These are phyloP conservation scores for Yamadazyma epiphylla DNA, from an alignment of 1,139 yeast species.

Conservation along the genomic window DNA sequence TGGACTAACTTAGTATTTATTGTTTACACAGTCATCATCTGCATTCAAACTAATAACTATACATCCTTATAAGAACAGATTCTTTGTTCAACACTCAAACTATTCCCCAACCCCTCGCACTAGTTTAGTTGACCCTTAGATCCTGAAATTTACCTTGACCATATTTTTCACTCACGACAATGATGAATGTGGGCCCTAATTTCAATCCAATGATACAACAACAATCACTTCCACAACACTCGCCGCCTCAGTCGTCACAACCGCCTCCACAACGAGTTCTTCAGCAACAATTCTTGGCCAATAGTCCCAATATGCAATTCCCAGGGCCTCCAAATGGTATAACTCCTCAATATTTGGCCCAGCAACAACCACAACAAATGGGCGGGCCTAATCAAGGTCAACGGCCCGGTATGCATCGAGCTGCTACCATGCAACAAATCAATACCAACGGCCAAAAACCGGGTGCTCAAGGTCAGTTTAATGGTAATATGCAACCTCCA, in stretches of 20 bases:
- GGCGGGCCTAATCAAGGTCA: slow-evolving; percentile 10
- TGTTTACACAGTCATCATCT: too few species aligned
- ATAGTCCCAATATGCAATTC: slow-evolving; percentile 12
- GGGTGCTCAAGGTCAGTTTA: not conserved
- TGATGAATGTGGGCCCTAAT: slow-evolving; percentile 4
- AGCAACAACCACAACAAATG: slow-evolving; percentile 8
- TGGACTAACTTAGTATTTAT: too few species aligned
- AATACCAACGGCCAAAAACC: slow-evolving; percentile 3
- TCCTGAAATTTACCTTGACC: too few species aligned
- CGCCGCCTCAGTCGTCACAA: slow-evolving; percentile 11
- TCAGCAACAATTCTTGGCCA: slow-evolving; percentile 8
- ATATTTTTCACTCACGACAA: not conserved
- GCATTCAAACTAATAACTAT: too few species aligned
- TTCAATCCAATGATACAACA: slow-evolving; percentile 5
- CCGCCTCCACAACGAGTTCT: slow-evolving; percentile 11
- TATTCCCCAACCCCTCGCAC: too few species aligned
- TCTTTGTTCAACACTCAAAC: too few species aligned
- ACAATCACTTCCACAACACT: slow-evolving; percentile 12
- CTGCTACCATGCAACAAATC: slow-evolving; percentile 16
- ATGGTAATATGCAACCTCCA: slow-evolving; percentile 15
- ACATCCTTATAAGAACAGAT: too few species aligned
- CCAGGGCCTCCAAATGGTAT: slow-evolving; percentile 5
- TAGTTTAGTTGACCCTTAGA: too few species aligned
- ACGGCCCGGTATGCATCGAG: slow-evolving; percentile 15
- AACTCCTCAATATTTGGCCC: slow-evolving; percentile 5